These are phyloP conservation scores for Ceratobasidium sp. DNA, from an alignment of 1,284 basidiomycete genomes.

Conservation along the genomic window DNA sequence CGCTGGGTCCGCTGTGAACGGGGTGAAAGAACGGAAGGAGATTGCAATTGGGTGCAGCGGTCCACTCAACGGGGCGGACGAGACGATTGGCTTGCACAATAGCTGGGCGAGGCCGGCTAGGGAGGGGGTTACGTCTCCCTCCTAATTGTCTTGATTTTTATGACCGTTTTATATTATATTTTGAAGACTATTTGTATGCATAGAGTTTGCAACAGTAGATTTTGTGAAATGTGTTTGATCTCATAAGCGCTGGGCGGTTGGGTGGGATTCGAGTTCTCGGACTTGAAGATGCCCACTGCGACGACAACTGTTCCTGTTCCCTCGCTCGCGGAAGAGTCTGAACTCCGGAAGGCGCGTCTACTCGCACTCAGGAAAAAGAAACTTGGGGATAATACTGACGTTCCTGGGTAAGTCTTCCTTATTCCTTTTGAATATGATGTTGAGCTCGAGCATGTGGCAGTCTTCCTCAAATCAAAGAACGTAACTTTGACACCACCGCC, in stretches of 20 bases:
- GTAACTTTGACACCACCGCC: constrained; percentile 89
- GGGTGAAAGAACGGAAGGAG: constrained; percentile 54
- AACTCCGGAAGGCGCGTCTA: constrained; percentile 88
- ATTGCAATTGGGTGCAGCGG: constrained; percentile 57
- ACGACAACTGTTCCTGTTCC: constrained; percentile 34
- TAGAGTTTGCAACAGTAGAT: constrained; percentile 3
- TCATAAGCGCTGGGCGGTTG: constrained; percentile 43
- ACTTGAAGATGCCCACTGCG: constrained; percentile 51
- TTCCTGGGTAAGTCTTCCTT: constrained; percentile 57
- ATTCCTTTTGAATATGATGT: constrained; percentile 26
- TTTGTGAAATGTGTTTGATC: constrained; percentile 4
- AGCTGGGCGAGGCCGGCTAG: constrained; percentile 50
- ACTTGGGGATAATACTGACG: constrained; percentile 65
- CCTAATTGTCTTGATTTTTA: constrained; percentile 11
- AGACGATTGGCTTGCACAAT: constrained; percentile 83
- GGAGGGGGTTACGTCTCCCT: constrained; percentile 25
- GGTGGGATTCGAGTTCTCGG: not conserved
- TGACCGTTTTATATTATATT: constrained; percentile 4
- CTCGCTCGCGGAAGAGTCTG: constrained; percentile 84
- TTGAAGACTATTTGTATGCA: constrained; percentile 1
- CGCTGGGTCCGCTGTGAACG: constrained; percentile 51
- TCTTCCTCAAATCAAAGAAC: constrained; percentile 66
- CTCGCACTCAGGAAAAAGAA: constrained; percentile 84
- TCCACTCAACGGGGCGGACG: constrained; percentile 71
- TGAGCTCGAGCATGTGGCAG: constrained; percentile 23